phyloP scores from a whole-genome alignment of 2,329 filamentous ascomycete genomes.

The Juglanconis oblonga region DNA sequence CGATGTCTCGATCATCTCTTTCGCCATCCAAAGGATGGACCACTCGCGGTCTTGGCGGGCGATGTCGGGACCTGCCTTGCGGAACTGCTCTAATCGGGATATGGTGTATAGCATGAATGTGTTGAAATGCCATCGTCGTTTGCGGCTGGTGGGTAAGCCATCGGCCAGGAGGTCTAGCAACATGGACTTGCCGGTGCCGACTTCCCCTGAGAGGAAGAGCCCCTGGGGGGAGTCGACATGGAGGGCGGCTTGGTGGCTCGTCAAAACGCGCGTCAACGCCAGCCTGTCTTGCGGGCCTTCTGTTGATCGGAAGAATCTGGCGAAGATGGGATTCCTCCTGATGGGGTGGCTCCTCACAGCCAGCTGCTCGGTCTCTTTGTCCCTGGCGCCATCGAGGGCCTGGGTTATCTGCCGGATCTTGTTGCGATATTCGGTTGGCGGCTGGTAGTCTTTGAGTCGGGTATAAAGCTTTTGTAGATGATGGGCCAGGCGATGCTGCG shows the following conservation, averaged over 20 bases:
- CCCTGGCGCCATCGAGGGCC: slow-evolving; percentile 35
- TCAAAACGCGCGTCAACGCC: slow-evolving; percentile 67
- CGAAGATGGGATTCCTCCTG: slow-evolving; percentile 56
- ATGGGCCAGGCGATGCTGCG: slow-evolving; percentile 70
- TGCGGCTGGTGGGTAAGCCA: slow-evolving; percentile 69
- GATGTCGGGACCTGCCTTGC: slow-evolving; percentile 35
- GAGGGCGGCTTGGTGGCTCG: slow-evolving; percentile 68
- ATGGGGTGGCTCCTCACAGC: slow-evolving; percentile 54
- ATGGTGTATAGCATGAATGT: slow-evolving; percentile 81
- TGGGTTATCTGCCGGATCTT: slow-evolving; percentile 60
- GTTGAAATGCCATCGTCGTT: slow-evolving; percentile 78
- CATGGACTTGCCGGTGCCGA: slow-evolving; percentile 83
- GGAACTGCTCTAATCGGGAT: slow-evolving; percentile 66
- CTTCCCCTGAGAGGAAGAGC: slow-evolving; percentile 75
- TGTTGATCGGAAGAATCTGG: slow-evolving; percentile 55
- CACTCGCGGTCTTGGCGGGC: slow-evolving; percentile 48
- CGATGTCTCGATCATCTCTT: slow-evolving; percentile 70
- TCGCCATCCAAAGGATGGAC: slow-evolving; percentile 70
- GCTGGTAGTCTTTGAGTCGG: slow-evolving; percentile 75
- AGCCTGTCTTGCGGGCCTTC: slow-evolving; percentile 55
- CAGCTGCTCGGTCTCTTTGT: slow-evolving; percentile 34
- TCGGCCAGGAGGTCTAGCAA: slow-evolving; percentile 80
- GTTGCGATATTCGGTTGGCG: slow-evolving; percentile 65
- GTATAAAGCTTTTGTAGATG: slow-evolving; percentile 76
- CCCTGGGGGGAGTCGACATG: slow-evolving; percentile 70